These are phyloP conservation scores for Lentinula raphanica DNA, from an alignment of 768 basidiomycete species.

Conservation along the genomic window DNA sequence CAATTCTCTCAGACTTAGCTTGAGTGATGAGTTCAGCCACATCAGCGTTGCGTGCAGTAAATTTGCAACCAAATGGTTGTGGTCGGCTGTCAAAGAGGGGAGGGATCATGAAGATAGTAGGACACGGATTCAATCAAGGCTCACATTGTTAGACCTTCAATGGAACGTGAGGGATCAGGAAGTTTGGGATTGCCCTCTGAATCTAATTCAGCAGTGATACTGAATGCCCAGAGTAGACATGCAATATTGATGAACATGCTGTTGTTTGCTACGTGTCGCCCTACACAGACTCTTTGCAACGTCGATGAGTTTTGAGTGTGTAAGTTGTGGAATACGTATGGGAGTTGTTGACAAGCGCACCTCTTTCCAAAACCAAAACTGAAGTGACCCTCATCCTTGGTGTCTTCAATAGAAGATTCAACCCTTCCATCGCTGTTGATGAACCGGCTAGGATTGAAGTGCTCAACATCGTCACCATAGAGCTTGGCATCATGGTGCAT, in stretches of 20 bases:
- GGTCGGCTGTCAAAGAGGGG: neutral
- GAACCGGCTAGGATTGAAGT: neutral
- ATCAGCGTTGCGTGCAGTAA: neutral
- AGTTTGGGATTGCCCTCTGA: neutral
- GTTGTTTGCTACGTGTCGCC: conserved; percentile 23
- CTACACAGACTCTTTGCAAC: conserved; percentile 16
- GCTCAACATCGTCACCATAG: neutral
- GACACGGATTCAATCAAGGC: neutral
- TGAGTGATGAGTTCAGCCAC: neutral
- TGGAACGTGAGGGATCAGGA: neutral
- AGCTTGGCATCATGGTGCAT: neutral
- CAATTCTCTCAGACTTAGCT: neutral
- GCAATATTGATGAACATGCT: conserved; percentile 26
- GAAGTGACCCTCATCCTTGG: neutral
- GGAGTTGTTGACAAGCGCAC: neutral
- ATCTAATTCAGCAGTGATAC: neutral
- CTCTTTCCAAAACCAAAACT: neutral
- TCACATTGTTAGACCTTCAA: conserved; percentile 4
- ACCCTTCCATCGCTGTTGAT: neutral
- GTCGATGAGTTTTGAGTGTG: neutral
- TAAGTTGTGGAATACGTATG: too few relatives aligned
- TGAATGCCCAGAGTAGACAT: conserved; percentile 18
- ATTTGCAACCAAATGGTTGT: neutral
- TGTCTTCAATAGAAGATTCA: neutral
- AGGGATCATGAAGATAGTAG: too few relatives aligned